A percentile compares a stretch with the other conserved stretches of the same genome.
These are phyloP conservation scores for Microcera coccophila DNA, from an alignment of 2,329 filamentous ascomycete genomes.

Conservation along the genomic window DNA sequence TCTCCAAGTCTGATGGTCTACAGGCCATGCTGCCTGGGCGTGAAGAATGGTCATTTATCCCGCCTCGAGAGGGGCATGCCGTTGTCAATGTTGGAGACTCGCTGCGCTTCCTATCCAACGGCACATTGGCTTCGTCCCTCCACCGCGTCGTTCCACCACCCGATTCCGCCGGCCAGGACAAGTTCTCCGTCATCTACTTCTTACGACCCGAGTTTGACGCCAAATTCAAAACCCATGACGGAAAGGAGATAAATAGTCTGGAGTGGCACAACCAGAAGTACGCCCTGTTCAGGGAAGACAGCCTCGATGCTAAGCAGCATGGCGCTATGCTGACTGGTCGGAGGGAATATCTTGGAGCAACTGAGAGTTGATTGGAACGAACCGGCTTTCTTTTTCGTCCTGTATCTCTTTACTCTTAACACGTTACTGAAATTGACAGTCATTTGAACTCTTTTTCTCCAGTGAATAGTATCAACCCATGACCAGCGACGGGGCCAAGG, in stretches of 20 bases:
- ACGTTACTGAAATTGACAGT: no score
- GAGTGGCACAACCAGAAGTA: conserved; percentile 22
- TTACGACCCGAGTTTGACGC: conserved; percentile 19
- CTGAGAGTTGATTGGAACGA: conserved; percentile 1
- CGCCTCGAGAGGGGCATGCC: conserved; percentile 11
- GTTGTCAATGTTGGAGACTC: conserved; percentile 12
- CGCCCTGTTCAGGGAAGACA: conserved; percentile 15
- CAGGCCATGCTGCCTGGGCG: conserved; percentile 16
- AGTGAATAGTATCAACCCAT: no score
- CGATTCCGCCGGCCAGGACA: conserved; percentile 13
- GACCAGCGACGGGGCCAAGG: no score
- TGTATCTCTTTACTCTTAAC: no score
- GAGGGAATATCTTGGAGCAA: conserved; percentile 14
- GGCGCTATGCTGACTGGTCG: conserved; percentile 14
- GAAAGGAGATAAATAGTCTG: conserved; percentile 12
- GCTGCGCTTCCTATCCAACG: conserved; percentile 13
- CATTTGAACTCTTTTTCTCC: no score
- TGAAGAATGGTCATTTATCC: conserved; percentile 16
- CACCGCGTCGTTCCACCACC: conserved; percentile 19
- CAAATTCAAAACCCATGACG: conserved; percentile 14
- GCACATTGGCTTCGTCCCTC: conserved; percentile 11
- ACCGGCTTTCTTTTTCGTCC: background rate
- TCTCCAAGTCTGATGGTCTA: conserved; percentile 15
- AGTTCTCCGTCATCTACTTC: conserved; percentile 20
- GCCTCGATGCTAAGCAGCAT: conserved; percentile 14